Base-by-base conservation (phyloP, 2,329 filamentous ascomycete species). In the Botrytis squamosa region DNA sequence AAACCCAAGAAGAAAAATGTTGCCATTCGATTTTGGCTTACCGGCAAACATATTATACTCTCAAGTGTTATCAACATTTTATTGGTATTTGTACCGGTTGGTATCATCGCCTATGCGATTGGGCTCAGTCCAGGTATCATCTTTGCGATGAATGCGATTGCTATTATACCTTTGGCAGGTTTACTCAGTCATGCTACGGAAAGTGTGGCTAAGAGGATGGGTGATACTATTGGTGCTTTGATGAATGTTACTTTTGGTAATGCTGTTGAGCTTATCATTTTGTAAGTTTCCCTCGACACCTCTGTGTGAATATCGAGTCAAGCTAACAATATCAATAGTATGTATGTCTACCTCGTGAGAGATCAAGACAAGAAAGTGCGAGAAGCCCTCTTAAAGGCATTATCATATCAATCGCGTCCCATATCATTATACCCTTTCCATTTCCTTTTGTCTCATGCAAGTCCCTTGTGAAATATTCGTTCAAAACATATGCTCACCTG, bases 191-290 rank as follows among this genome's bases (percentile, higher is more conserved):
- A 90, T 82, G 92, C 92, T 52, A 94, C 92, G 25, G 92, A 94
- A 83, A 91, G 89, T 73, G 92, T 94, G 74, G 91, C 92, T 66
- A 87, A 87, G 76, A 89, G 89, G 77, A 86, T 94, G 83, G 92
- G 92, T 70, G 92, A 94, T 80, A 91, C 91, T 5, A 84, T 93
- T 64, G 91, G 91, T 72, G 91, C 92, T 49, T 82, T 94, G 78
- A 87, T 93, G 80, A 94, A 93, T 79, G 90, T 93, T 75, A 93
- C 91, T 14, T 93, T 93, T 84, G 91, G 92, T 77, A 94, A 94
- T 81, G 91, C 92, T 36, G 92, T 94, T 38, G 92, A 94, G 82
- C 83, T 94, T 80, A 94, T 94, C 80, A 93, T 94, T 76, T 94
- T 93, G 85, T 88, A 81, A 81, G 85, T 80, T 59, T 6, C n/a